These are phyloP conservation scores for Yamadazyma triangularis DNA, from an alignment of 1,139 yeast genomes.

Conservation along the genomic window DNA sequence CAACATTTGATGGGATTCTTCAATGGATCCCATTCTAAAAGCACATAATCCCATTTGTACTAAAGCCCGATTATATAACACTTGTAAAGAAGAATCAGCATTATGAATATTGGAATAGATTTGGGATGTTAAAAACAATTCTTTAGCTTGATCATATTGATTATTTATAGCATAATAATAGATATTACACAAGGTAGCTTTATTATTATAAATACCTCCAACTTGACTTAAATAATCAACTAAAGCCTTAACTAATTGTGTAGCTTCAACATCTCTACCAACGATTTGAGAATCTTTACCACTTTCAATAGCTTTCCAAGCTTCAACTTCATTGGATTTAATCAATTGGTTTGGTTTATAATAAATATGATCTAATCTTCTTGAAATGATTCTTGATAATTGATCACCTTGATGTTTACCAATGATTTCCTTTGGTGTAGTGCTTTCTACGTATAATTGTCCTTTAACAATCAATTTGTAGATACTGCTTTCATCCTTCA, in stretches of 20 bases:
- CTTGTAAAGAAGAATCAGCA: conserved; percentile 83
- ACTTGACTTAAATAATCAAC: conserved; percentile 65
- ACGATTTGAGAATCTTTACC: conserved; percentile 28
- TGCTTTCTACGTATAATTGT: conserved; percentile 77
- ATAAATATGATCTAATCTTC: conserved; percentile 90
- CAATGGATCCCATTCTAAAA: conserved; percentile 82
- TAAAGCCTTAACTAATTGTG: conserved; percentile 57
- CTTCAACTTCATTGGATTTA: conserved; percentile 59
- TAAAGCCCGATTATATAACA: conserved; percentile 88
- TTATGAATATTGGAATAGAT: conserved; percentile 77
- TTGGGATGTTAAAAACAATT: conserved; percentile 80
- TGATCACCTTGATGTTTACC: conserved; percentile 47
- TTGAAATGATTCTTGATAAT: conserved; percentile 70
- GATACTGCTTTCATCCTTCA: conserved; percentile 78
- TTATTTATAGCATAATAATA: conserved; percentile 90
- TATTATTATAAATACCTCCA: conserved; percentile 67
- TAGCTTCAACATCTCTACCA: conserved; percentile 28
- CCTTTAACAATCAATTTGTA: conserved; percentile 78
- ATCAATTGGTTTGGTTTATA: conserved; percentile 84
- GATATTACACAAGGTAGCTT: conserved; percentile 80
- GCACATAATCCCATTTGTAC: conserved; percentile 97
- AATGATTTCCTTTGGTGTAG: conserved; percentile 44
- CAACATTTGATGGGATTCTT: conserved; percentile 82
- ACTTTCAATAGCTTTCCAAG: conserved; percentile 54
- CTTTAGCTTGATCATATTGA: conserved; percentile 79